phyloP scores from a whole-genome alignment of 1,139 yeast species.

The Tardiomyces digboiensis region DNA sequence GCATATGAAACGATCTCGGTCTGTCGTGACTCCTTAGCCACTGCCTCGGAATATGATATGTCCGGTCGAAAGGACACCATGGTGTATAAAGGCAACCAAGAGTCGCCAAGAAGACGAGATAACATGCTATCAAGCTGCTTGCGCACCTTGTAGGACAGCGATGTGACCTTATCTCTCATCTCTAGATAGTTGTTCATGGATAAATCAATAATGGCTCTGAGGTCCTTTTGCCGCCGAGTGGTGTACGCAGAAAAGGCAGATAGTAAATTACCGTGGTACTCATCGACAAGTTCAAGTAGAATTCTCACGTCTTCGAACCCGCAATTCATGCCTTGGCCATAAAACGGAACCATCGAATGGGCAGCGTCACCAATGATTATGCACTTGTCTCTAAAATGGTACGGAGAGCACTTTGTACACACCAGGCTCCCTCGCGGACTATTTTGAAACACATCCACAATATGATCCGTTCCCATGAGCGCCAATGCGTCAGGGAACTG shows the following conservation, averaged over 20 bases:
- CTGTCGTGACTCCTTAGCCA: slow-evolving; percentile 42
- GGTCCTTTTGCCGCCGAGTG: slow-evolving; percentile 48
- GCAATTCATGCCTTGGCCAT: slow-evolving; percentile 96
- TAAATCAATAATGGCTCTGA: slow-evolving; percentile 64
- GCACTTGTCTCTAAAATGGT: slow-evolving; percentile 54
- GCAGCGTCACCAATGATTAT: slow-evolving; percentile 88
- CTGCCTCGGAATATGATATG: slow-evolving; percentile 65
- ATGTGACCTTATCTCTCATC: slow-evolving; percentile 78
- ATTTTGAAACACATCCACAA: slow-evolving; percentile 41
- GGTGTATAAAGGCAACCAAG: slow-evolving; percentile 82
- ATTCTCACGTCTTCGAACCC: slow-evolving; percentile 87
- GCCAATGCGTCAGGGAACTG: slow-evolving; percentile 70
- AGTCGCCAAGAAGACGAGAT: slow-evolving; percentile 44
- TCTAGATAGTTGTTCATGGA: slow-evolving; percentile 79
- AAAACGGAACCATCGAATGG: slow-evolving; percentile 95
- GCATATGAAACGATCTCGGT: slow-evolving; percentile 17
- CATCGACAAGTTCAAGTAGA: slow-evolving; percentile 42
- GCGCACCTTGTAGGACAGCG: slow-evolving; percentile 50
- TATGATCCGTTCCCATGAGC: slow-evolving; percentile 52
- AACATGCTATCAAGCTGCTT: slow-evolving; percentile 60
- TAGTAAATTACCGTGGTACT: slow-evolving; percentile 31
- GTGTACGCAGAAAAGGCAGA: slow-evolving; percentile 53
- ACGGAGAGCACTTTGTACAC: slow-evolving; percentile 52
- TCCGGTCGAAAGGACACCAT: slow-evolving; percentile 90
- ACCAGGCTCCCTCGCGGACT: slow-evolving; percentile 73